These are phyloP conservation scores for Laguncularia racemosa DNA, from an alignment of 345 rosid genomes.

Conservation along the genomic window DNA sequence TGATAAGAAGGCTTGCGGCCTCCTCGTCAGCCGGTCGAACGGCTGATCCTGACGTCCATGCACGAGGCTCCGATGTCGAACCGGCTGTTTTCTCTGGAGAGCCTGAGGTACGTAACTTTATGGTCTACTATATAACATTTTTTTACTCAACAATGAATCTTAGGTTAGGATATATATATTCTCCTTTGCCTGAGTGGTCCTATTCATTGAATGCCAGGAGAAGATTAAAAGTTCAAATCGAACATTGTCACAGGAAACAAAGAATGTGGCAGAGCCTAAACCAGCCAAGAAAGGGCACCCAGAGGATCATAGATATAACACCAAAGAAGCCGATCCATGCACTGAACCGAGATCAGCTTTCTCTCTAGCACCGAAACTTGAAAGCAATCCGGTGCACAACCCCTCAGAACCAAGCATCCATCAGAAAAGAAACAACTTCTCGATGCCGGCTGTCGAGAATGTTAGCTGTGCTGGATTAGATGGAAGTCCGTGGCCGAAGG, in stretches of 20 bases:
- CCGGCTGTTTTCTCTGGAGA: constrained; percentile 35
- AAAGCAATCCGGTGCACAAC: constrained; percentile 29
- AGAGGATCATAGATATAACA: constrained; percentile 11
- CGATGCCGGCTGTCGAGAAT: constrained; percentile 8
- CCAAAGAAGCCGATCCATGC: constrained; percentile 26
- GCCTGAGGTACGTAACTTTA: constrained; percentile 32
- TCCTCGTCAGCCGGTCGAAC: constrained; percentile 24
- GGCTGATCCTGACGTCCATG: constrained; percentile 30
- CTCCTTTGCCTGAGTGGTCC: not conserved
- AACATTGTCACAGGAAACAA: constrained; percentile 24
- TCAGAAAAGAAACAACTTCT: constrained; percentile 31
- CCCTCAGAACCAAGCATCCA: constrained; percentile 37
- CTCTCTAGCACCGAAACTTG: constrained; percentile 32
- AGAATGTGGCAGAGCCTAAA: constrained; percentile 31
- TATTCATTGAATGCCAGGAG: too few species aligned
- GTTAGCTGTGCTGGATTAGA: constrained; percentile 50
- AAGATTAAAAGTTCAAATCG: too few species aligned
- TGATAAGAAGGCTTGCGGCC: constrained; percentile 17
- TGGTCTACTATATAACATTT: too few species aligned
- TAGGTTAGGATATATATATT: too few species aligned
- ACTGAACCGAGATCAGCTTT: constrained; percentile 35
- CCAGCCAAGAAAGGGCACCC: constrained; percentile 13
- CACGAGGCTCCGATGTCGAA: constrained; percentile 30
- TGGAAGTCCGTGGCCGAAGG: constrained; percentile 42
- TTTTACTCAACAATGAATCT: too few species aligned